A percentile compares a stretch with the other conserved stretches of the same genome.
Conservation (phyloP, 768 basidiomycete species). For the Boletus reticuloceps region DNA sequence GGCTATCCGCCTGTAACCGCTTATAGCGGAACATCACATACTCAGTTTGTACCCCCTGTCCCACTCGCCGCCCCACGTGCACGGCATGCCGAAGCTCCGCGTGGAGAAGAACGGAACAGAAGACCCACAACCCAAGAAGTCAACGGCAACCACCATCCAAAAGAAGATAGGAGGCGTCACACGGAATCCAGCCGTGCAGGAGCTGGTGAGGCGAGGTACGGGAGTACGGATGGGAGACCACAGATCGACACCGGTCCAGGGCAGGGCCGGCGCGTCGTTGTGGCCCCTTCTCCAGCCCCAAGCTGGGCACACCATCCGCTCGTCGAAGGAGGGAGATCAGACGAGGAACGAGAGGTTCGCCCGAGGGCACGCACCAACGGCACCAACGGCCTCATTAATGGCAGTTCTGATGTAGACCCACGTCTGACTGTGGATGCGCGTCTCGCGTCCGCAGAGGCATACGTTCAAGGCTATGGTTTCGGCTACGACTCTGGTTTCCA, state of each 20-base stretch:
- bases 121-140: constrained; percentile 13
- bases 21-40: constrained; percentile 11
- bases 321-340: constrained; percentile 29
- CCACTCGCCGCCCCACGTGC: constrained; percentile 18
- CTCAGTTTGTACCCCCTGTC: constrained; percentile 12
- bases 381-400: neutral
- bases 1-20: constrained; percentile 11
- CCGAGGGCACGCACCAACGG: constrained; percentile 12
- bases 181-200: constrained; percentile 11
- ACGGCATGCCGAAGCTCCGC: constrained; percentile 21
- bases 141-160: constrained; percentile 8
- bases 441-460: constrained; percentile 36
- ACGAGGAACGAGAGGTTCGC: constrained; percentile 26
- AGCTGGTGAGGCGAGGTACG: constrained; percentile 5
- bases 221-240: constrained; percentile 18
- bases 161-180: constrained; percentile 14
- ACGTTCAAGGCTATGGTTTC: constrained; percentile 33
- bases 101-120: constrained; percentile 20
- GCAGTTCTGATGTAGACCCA: neutral
- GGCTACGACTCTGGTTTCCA: constrained; percentile 34
- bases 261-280: constrained; percentile 33
- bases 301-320: constrained; percentile 31
- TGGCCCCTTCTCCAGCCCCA: constrained; percentile 20
- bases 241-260: constrained; percentile 34
- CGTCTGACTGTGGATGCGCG: constrained; percentile 11